phyloP scores from a whole-genome alignment of 352 stramenopile species.

The Phytophthora cryptogea region DNA sequence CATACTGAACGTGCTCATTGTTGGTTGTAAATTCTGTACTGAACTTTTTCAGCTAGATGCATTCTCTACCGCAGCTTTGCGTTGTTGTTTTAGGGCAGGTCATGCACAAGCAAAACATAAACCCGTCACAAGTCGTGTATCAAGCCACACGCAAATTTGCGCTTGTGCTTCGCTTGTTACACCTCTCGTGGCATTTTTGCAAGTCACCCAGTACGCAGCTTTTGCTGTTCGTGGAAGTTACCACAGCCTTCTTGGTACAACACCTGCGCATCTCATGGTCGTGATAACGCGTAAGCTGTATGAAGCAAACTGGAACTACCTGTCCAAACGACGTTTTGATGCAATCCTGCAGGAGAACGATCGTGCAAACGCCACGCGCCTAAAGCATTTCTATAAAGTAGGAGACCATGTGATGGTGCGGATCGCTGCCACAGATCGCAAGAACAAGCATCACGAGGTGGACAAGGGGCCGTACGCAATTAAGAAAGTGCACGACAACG shows the following conservation, averaged over 20 bases:
- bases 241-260: constrained; percentile 2
- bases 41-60: too few species aligned
- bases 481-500: constrained; percentile 1
- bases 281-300: constrained; percentile 5
- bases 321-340: constrained; percentile 2
- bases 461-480: not conserved
- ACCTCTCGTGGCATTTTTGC: too few species aligned
- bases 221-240: constrained; percentile 2
- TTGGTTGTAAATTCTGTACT: too few species aligned
- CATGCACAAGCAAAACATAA: too few species aligned
- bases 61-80: too few species aligned
- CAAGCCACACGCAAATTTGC: too few species aligned
- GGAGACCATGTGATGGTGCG: constrained; percentile 6
- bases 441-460: not conserved
- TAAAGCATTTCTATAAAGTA: constrained; percentile 1
- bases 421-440: not conserved
- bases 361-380: not conserved
- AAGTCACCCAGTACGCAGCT: too few species aligned
- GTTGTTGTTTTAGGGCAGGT: too few species aligned
- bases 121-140: too few species aligned
- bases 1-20: too few species aligned
- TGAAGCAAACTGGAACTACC: constrained; percentile 9
- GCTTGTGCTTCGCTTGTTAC: too few species aligned
- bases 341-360: constrained; percentile 7
- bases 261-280: constrained; percentile 4